These are phyloP conservation scores for Hura crepitans DNA, from an alignment of 441 rosid species.

Conservation along the genomic window DNA sequence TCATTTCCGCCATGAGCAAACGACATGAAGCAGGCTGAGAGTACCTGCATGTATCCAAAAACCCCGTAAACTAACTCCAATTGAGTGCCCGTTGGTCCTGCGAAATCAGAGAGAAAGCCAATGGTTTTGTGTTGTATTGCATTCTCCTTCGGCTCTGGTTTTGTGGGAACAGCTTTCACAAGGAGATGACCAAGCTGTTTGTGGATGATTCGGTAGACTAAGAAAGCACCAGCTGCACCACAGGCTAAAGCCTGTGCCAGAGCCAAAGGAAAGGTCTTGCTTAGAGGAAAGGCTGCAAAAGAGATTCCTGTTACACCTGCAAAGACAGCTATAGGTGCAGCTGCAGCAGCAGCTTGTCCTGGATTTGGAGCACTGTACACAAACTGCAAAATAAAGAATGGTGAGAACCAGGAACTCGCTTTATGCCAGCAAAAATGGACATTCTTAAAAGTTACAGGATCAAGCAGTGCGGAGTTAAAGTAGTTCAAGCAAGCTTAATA, in stretches of 20 bases:
- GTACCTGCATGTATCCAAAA: conserved; percentile 93
- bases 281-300: conserved; percentile 83
- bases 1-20: conserved; percentile 99
- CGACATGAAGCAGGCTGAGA: conserved; percentile 99
- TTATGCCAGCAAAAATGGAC: background rate
- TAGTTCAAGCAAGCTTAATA: background rate
- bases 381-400: conserved; percentile 48
- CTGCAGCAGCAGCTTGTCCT: conserved; percentile 95
- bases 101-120: conserved; percentile 80
- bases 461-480: background rate
- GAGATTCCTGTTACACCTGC: conserved; percentile 78
- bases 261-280: conserved; percentile 56
- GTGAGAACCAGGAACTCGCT: conserved; percentile 3
- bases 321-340: conserved; percentile 91
- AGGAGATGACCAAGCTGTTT: conserved; percentile 94
- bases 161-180: conserved; percentile 36
- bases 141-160: conserved; percentile 38
- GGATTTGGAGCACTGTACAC: conserved; percentile 98
- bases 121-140: conserved; percentile 39
- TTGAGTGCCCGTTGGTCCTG: conserved; percentile 96
- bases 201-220: conserved; percentile 61
- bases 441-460: background rate
- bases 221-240: conserved; percentile 82
- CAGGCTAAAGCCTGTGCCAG: conserved; percentile 73
- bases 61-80: conserved; percentile 88